Conservation (phyloP, 1,284 basidiomycete species). For the Sporisorium reilianum region DNA sequence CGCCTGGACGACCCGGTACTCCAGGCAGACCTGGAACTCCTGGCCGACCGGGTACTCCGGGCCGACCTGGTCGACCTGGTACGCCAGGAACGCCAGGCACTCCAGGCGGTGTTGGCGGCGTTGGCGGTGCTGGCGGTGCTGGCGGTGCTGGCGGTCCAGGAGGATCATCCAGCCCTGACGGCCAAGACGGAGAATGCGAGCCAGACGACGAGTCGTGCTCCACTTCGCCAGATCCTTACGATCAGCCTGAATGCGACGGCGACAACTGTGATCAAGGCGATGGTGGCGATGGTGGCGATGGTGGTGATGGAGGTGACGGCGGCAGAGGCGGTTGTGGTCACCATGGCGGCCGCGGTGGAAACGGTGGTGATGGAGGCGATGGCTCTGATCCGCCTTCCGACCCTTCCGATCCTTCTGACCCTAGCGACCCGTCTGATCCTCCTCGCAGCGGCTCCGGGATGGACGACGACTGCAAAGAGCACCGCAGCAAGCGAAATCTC, state of each 20-base stretch:
- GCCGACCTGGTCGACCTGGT: slow-evolving; percentile 12
- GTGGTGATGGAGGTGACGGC: neutral
- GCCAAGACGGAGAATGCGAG: slow-evolving; percentile 9
- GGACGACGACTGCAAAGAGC: neutral
- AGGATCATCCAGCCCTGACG: neutral
- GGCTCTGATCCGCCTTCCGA: neutral
- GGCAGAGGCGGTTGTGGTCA: too few relatives aligned
- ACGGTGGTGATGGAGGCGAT: neutral
- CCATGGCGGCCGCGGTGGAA: too few relatives aligned
- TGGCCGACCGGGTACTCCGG: slow-evolving; percentile 1
- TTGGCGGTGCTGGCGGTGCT: too few relatives aligned
- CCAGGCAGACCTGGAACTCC: neutral
- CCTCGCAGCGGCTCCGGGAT: neutral
- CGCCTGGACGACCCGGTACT: slow-evolving; percentile 11
- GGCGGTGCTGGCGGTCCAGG: slow-evolving; percentile 13
- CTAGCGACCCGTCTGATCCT: neutral
- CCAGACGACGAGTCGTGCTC: neutral
- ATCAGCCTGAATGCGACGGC: neutral
- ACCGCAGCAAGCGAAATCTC: neutral
- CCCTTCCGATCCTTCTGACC: neutral
- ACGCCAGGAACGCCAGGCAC: neutral
- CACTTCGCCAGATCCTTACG: neutral
- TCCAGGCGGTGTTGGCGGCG: slow-evolving; percentile 9
- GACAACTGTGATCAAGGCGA: neutral
- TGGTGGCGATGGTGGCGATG: slow-evolving; percentile 1